Evolutionary conservation across 2,329 filamentous ascomycete genomes (phyloP), one percentile per base, ranked within the genome.

Genomic region (Raffaelea deltoideospora): DNA sequence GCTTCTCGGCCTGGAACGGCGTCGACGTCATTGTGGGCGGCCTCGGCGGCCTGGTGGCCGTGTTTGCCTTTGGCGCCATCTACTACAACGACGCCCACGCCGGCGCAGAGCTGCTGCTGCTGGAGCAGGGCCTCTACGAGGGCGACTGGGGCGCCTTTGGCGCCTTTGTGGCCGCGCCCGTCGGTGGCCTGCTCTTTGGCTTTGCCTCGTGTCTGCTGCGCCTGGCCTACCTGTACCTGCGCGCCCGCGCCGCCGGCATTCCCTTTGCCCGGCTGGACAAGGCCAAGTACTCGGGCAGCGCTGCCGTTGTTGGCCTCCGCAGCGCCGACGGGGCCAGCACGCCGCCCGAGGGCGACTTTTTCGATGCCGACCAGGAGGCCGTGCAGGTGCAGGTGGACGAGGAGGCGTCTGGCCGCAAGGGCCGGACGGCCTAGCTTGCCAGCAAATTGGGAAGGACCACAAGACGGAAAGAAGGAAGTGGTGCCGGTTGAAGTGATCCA

Each of bases 61-160:
- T 90, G 43, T 90, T 87, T 60, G 66, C 88, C 48, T 90, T 87
- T 46, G 83, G 83, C 5, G 64, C 77, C 13, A 69, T 85, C 42
- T 90, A 87, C 61, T 87, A 81, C 51, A 79, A 76, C 33, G 67
- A 75, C 49, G 75, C 71, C 2, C 52, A 64, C 37, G 50, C 65
- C 7, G 83, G 79, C 5, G 77, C 67, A 1, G 64, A 77, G 40
- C 68, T 90, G 38, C 67, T 90, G 34, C 61, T 88, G 20, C 59
- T 90, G 11, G 67, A 83, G 51, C 64, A 77, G 45, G 83, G 83
- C 1, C 62, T 90, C 17, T 90, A 87, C 54, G 71, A 65, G 1
- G 66, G 76, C 33, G 82, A 88, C 53, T 90, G 84, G 84, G 79
- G 74, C 43, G 79, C 71, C 2, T 90, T 90, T 54, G 83, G 82